Percentiles rank a stretch among this genome's conserved stretches.
Conservation (phyloP, 83 land plant species). For the Isoetes engelmannii region DNA sequence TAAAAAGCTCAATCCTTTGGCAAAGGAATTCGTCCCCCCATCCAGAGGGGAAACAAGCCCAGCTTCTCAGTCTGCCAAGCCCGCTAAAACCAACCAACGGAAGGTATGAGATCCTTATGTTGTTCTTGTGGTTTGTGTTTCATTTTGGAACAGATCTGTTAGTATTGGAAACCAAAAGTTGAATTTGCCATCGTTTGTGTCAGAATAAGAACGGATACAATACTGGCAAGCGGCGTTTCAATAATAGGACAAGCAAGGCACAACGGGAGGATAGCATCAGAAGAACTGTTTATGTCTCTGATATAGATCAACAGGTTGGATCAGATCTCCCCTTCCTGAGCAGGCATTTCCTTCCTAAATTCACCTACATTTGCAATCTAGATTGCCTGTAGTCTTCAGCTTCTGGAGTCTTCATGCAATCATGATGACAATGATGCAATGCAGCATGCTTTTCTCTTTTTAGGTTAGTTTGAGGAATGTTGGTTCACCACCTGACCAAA, state of each 20-base stretch:
- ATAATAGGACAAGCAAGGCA: slow-evolving; percentile 60
- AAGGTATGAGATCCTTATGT: not conserved
- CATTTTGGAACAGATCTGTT: slow-evolving; percentile 2
- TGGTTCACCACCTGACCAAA: too few relatives aligned
- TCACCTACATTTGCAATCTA: not conserved
- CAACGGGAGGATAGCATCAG: slow-evolving; percentile 80
- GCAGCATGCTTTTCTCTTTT: too few relatives aligned
- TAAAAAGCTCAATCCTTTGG: slow-evolving; percentile 80
- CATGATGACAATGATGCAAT: too few relatives aligned
- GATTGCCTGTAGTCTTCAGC: too few relatives aligned
- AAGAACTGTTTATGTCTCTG: slow-evolving; percentile 90
- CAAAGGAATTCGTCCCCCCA: slow-evolving; percentile 76
- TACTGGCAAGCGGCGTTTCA: slow-evolving; percentile 62
- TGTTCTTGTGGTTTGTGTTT: slow-evolving; percentile 7
- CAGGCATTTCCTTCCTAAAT: not conserved
- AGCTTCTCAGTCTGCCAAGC: slow-evolving; percentile 9
- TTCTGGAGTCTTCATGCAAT: too few relatives aligned
- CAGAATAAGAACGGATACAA: slow-evolving; percentile 52
- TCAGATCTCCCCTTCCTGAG: slow-evolving; percentile 3
- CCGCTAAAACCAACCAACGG: slow-evolving; percentile 24
- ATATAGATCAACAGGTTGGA: slow-evolving; percentile 88
- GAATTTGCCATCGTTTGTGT: slow-evolving; percentile 3
- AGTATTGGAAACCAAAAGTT: not conserved
- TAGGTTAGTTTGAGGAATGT: too few relatives aligned
- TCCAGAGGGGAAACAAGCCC: slow-evolving; percentile 31